Evolutionary conservation across 1,284 basidiomycete species (phyloP).

Genomic region (Ustilago cynodontis): DNA sequence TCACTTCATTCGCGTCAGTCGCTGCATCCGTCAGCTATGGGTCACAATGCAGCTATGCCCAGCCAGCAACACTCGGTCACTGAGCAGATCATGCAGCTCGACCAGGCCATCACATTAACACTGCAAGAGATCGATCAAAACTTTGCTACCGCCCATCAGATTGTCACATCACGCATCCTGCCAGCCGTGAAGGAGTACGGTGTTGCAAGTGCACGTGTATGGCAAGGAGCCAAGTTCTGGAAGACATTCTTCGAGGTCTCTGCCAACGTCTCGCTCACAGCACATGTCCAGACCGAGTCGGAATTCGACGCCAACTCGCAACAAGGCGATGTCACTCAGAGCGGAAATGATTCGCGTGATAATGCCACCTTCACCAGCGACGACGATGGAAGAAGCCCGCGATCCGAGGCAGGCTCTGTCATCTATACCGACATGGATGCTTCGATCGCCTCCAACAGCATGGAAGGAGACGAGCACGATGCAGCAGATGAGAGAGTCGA

Average conservation of each 20-base stretch:
- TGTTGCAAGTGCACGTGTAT: slow-evolving; percentile 84
- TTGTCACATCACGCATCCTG: slow-evolving; percentile 83
- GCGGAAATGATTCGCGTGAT: slow-evolving; percentile 35
- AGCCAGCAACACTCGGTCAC: slow-evolving; percentile 73
- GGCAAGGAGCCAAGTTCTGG: slow-evolving; percentile 94
- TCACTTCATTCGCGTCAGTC: slow-evolving; percentile 51
- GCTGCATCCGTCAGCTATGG: slow-evolving; percentile 48
- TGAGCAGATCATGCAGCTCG: slow-evolving; percentile 92
- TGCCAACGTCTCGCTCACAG: slow-evolving; percentile 80
- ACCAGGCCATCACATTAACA: slow-evolving; percentile 88
- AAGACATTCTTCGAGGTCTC: slow-evolving; percentile 93
- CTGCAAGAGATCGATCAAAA: slow-evolving; percentile 90
- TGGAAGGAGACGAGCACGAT: slow-evolving; percentile 17
- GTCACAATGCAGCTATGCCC: slow-evolving; percentile 33
- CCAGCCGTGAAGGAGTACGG: slow-evolving; percentile 90
- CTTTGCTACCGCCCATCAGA: slow-evolving; percentile 87
- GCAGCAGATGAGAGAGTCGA: slow-evolving; percentile 43
- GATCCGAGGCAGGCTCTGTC: slow-evolving; percentile 39
- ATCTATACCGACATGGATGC: slow-evolving; percentile 39
- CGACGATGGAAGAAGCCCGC: slow-evolving; percentile 28
- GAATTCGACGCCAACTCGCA: slow-evolving; percentile 48
- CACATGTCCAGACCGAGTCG: slow-evolving; percentile 40
- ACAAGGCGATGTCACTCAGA: slow-evolving; percentile 37
- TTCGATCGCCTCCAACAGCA: slow-evolving; percentile 24
- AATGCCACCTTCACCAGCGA: slow-evolving; percentile 40